Base-by-base conservation (phyloP, 495 filamentous ascomycete species). In the Schizothecium vesticola region DNA sequence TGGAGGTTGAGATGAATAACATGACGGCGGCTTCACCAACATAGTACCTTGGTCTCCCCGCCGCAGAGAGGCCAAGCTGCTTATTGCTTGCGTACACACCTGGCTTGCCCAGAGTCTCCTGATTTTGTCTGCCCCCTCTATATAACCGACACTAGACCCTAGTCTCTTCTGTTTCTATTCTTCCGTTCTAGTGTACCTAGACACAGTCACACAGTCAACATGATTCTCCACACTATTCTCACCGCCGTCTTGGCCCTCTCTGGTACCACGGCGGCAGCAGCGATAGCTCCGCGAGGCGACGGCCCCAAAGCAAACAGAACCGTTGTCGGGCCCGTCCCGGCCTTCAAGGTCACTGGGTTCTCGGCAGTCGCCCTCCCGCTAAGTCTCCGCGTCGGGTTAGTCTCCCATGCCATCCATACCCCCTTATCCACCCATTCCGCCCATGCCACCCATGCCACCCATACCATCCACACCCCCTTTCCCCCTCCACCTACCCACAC, bases 331-430 rank as follows among this genome's bases (percentile, higher is more conserved):
- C 12, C 31, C 9, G 60, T 77, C 56, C 67, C 64, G 21, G 24
- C 67, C 63, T 74, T 74, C 64, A 36, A 64, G 10, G 66, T 78
- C 36, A 70, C 59, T 26, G 58, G 70, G 23, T 76, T 77, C 23
- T 33, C 63, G 10, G 74, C 75, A 2, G 57, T 56, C 33, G 74
- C 69, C 19, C 56, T 77, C 3, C 58, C 69, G 6, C 60, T 76
- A 25, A 75, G 72, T 68, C 60, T 76, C 65, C 63, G 71, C 8
- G 70, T 67, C 61, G 76, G 67, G 75, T 72, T 68, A 59, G 63
- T 55, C 25, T 24, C 59, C 28, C 25, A 23, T 22, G 11, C 43
- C 19, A 11, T 33, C 10, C 51, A 16, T 24, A 56, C 51, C 51
- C 19, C 55, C 21, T 55, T 51, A n/a, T 25, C 21, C 12, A 59